Percentiles rank a stretch among this genome's conserved stretches.
Conservation (phyloP, 75 land plant genomes). For the Cryptomeria japonica region DNA sequence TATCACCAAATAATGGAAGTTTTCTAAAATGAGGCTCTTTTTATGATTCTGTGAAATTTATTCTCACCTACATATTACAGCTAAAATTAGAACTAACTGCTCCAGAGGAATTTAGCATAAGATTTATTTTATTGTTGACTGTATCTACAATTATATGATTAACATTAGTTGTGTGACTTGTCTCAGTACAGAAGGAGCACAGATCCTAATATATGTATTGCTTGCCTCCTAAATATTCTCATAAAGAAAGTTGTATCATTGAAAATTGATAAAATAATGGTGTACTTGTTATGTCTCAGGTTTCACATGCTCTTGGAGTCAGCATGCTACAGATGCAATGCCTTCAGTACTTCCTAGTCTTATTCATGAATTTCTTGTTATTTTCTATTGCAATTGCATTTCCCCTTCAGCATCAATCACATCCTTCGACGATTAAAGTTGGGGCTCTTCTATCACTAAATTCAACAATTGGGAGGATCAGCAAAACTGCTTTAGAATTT, state of each 20-base stretch:
- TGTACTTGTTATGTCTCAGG: background rate
- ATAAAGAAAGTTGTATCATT: background rate
- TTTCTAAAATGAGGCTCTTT: background rate
- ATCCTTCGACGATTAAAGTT: conserved; percentile 16
- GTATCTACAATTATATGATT: background rate
- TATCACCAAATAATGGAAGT: background rate
- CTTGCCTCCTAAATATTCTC: background rate
- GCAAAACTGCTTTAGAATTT: conserved; percentile 27
- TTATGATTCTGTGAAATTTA: background rate
- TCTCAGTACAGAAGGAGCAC: background rate
- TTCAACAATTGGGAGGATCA: conserved; percentile 28
- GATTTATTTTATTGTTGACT: background rate
- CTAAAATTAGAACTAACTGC: no score
- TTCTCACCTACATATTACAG: background rate
- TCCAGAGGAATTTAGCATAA: background rate
- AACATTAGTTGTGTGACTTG: background rate
- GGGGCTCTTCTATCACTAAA: conserved; percentile 34
- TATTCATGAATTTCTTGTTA: background rate
- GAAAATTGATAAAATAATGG: background rate
- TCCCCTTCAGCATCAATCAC: background rate
- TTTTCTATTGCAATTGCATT: background rate
- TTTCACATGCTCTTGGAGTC: background rate
- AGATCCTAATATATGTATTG: background rate
- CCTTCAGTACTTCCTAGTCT: background rate
- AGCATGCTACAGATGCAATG: background rate